Base-by-base conservation (phyloP, 306 rosid genomes). In the Glycine latifolia region DNA sequence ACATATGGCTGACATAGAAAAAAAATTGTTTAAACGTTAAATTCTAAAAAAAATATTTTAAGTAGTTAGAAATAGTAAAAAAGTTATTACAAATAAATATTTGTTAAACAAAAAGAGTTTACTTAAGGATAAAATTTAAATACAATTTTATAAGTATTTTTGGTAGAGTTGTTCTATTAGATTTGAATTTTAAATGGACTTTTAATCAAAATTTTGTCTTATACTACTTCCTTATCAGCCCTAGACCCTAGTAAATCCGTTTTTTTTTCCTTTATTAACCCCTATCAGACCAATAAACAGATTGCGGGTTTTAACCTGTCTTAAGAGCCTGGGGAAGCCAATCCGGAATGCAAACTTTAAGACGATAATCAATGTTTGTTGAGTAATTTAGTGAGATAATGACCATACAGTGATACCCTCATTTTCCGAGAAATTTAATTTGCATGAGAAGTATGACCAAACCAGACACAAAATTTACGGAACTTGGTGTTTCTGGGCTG, bases 241-340 rank as follows among this genome's bases (percentile, higher is more conserved):
- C 6, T 41, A 3, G 2, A 26, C 31, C 31, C 31, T 26, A 26
- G 44, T 41, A 41, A 5, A 41, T 41, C 44, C 6, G 4, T 3
- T 41, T 41, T 41, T 41, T 41, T 41, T 4, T 5, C 44, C 7
- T 41, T 6, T 4, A 26, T 41, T 41, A 0, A 41, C 4, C 7
- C 17, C 9, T 76, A 44, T 26, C 47, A 63, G 89, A 89, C 91
- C 87, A 82, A 67, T 67, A 76, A 83, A 91, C 91, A 84, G 79
- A 92, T 88, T 59, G 79, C 89, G 83, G 90, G 94, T 67, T 86
- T 67, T 59, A 35, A 59, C 77, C 81, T 88, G 88, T 88, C 89
- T 31, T 26, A 76, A 73, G 77, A 82, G 72, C 84, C 6, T 75
- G 5, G 87, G 81, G 71, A 85, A 77, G 76, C 10, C 77, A 85